Evolutionary conservation across 2,329 filamentous ascomycete species (phyloP), one percentile per base, ranked within the genome.

Genomic region (Talaromyces islandicus): DNA sequence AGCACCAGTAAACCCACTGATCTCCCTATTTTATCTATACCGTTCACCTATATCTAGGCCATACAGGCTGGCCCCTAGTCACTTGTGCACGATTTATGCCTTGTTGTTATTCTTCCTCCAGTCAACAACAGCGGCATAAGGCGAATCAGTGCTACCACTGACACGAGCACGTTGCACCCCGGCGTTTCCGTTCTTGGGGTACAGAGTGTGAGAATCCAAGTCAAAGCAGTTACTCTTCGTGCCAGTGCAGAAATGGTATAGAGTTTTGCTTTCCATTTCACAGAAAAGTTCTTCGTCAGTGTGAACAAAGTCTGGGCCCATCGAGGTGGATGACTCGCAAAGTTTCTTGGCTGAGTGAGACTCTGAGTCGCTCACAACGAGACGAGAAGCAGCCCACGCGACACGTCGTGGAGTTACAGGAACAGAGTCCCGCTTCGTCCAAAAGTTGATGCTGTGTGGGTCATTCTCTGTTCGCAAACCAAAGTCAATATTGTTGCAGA

Each of bases 121-220:
- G 25, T 52, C 48, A 5, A 52, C 25, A 7, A 52, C 48, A 29
- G 24, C 27, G 14, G 6, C 17, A 52, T 52, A 52, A 17, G 48
- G 48, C 19, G 48, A 52, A 24, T 29, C 24, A 11, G 4, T 51
- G 48, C 7, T 17, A 29, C 6, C 24, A 7, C 25, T 27, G 48
- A 29, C 27, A 52, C 48, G 59, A 21, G 52, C 46, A 58, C 60
- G 60, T 24, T 57, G 54, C 7, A 53, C 48, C 14, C 61, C 62
- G 12, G 63, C 60, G 29, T 46, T 24, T 19, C 21, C 43, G 43
- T 24, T 46, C n/a, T 19, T 19, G 43, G 43, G 43, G 19, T 46
- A 46, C 21, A 64, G 62, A 68, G 69, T 77, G 24, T 52, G 48
- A 29, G 48, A n/a, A 29, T 52, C 24, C 6, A 52, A 27, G 27